Evolutionary conservation across 2,329 filamentous ascomycete species (phyloP).

Genomic region (Alternaria angustiovoidea): DNA sequence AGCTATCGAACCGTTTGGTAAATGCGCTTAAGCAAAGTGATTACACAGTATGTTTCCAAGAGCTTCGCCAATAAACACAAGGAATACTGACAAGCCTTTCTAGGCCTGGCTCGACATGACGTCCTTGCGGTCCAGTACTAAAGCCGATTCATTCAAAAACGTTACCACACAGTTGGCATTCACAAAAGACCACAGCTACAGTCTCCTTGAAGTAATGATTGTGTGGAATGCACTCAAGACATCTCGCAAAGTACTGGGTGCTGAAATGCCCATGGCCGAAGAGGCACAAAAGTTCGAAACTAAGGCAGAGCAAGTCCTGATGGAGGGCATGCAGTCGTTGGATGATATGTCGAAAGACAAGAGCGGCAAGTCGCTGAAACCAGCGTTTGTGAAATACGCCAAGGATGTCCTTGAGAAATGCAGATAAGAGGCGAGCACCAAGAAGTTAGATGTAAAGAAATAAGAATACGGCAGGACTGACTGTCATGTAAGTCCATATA

Average conservation of each 20-base stretch:
- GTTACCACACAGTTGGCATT: background rate
- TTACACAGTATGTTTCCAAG: conserved; percentile 25
- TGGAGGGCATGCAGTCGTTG: conserved; percentile 8
- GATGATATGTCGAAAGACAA: conserved; percentile 12
- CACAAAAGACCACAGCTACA: background rate
- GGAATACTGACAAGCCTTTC: background rate
- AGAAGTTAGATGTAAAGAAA: background rate
- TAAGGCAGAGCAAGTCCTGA: conserved; percentile 16
- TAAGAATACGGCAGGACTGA: background rate
- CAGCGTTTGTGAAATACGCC: conserved; percentile 1
- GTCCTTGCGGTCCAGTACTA: background rate
- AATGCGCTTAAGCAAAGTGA: conserved; percentile 38
- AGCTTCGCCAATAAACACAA: background rate
- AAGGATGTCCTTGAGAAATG: conserved; percentile 6
- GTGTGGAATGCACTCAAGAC: conserved; percentile 57
- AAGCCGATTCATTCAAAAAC: conserved; percentile 22
- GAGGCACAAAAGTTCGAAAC: conserved; percentile 30
- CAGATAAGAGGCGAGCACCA: background rate
- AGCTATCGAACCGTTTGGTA: conserved; percentile 52
- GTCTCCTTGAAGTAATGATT: conserved; percentile 39
- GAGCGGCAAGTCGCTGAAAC: conserved; percentile 1
- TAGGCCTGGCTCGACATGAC: conserved; percentile 20
- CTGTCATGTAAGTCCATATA: background rate
- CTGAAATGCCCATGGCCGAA: conserved; percentile 41
- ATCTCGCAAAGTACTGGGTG: conserved; percentile 51